Evolutionary conservation across 2,329 filamentous ascomycete species (phyloP).

Genomic region (Xylaria multiplex): DNA sequence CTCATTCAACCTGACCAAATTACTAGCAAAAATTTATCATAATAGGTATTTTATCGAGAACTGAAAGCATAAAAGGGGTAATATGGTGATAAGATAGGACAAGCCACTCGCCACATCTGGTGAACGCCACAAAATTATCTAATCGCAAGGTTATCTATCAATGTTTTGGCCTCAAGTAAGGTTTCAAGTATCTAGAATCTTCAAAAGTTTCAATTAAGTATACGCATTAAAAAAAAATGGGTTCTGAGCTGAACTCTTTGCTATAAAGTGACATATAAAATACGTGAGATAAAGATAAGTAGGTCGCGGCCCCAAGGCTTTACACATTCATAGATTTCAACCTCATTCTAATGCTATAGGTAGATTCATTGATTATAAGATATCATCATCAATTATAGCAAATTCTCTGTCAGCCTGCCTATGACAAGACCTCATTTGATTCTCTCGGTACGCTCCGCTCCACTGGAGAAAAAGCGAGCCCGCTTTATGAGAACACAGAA

Average conservation of each 20-base stretch:
- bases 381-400: not conserved
- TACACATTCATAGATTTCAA: not conserved
- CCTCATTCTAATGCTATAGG: not conserved
- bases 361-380: not conserved
- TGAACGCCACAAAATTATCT: slow-evolving; percentile 6
- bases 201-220: not conserved
- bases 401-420: not conserved
- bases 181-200: too few species aligned
- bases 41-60: not conserved
- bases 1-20: too few species aligned
- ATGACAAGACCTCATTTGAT: not conserved
- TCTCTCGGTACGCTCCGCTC: not conserved
- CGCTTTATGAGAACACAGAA: slow-evolving; percentile 4
- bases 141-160: not conserved
- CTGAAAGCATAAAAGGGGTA: not conserved
- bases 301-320: not conserved
- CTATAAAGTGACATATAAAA: not conserved
- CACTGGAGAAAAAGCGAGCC: slow-evolving; percentile 1
- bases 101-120: slow-evolving; percentile 4
- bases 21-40: too few species aligned
- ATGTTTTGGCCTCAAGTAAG: not conserved
- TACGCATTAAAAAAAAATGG: not conserved
- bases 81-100: slow-evolving; percentile 5
- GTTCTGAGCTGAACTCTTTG: not conserved
- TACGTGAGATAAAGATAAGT: not conserved